These are phyloP conservation scores for Cryptococcus sp. DNA, from an alignment of 1,284 basidiomycete species.

Conservation along the genomic window DNA sequence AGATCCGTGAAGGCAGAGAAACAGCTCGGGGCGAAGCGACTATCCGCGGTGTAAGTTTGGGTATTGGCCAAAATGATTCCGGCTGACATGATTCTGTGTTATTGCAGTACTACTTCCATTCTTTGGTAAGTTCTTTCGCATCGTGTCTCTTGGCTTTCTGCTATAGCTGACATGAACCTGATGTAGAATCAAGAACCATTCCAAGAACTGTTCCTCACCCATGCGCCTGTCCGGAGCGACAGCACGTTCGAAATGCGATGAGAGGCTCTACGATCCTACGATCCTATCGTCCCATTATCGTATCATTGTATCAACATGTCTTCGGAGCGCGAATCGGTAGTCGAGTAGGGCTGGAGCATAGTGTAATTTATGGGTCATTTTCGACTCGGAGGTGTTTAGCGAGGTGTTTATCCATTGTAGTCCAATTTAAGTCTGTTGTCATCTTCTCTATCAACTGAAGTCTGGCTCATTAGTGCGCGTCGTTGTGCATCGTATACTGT, in stretches of 20 bases:
- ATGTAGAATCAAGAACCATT: conserved; percentile 49
- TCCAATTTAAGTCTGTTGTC: too few relatives aligned
- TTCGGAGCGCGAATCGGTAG: too few relatives aligned
- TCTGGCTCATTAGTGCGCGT: too few relatives aligned
- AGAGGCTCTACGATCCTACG: too few relatives aligned
- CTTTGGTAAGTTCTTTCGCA: conserved; percentile 38
- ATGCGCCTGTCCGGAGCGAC: conserved; percentile 46
- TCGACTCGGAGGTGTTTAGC: too few relatives aligned
- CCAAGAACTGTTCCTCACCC: conserved; percentile 56
- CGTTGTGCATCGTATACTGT: too few relatives aligned
- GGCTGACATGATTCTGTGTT: background rate
- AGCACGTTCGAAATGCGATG: conserved; percentile 55
- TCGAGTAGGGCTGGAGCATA: too few relatives aligned
- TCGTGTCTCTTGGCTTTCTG: background rate
- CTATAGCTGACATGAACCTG: conserved; percentile 5
- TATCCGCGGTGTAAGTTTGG: conserved; percentile 41
- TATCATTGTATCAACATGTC: too few relatives aligned
- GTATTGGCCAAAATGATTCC: background rate
- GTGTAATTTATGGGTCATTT: too few relatives aligned
- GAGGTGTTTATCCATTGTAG: too few relatives aligned
- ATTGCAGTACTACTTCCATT: conserved; percentile 80
- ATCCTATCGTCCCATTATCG: background rate
- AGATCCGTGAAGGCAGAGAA: conserved; percentile 13
- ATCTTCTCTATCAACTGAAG: too few relatives aligned
- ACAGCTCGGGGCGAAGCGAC: conserved; percentile 37